Evolutionary conservation across 2,329 filamentous ascomycete species (phyloP), one percentile per base, ranked within the genome.

Genomic region (Bipolaris bicolor): DNA sequence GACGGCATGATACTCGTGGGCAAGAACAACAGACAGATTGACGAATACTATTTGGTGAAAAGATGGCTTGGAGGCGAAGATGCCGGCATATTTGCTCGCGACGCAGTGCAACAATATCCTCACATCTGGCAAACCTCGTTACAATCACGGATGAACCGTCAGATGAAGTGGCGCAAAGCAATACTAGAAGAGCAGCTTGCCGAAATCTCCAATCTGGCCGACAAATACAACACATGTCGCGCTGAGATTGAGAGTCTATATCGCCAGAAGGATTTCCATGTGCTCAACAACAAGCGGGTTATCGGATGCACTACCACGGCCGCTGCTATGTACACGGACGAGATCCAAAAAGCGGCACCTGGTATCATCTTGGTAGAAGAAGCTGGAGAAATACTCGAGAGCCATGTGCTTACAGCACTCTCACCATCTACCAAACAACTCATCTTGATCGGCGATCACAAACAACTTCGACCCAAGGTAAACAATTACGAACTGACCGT

Each of bases 251-350:
- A 61, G 0, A 55, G 64, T 31, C 51, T 77, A 0, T 66, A 65
- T 29, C 60, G 57, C 5, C 53, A 76, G 47, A 73, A 69, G 26
- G 44, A 68, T n/a, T 51, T 58, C 2, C 62, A 73, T 5, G 55
- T 74, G 3, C 68, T 91, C 2, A 72, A 75, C n/a, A 69, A 65
- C 0, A 89, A 85, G 64, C 78, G 82, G 1, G 80, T 92, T 11
- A 87, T 92, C 41, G 88, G 82, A 0, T 90, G 87, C 61, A 92
- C 90, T 0, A 92, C 89, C 0, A 92, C 87, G 0, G 88, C 79
- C 0, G 88, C 88, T 0, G 87, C 90, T 0, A 91, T 81, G 73
- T 83, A 89, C 49, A 75, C 80, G 0, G 73, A 81, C 0, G 77
- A 84, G 1, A 80, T 92, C 7, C 80, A 80, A 4, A 77, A 80